Evolutionary conservation across 352 stramenopile species (phyloP).

Genomic region (Pythium aristosporum): DNA sequence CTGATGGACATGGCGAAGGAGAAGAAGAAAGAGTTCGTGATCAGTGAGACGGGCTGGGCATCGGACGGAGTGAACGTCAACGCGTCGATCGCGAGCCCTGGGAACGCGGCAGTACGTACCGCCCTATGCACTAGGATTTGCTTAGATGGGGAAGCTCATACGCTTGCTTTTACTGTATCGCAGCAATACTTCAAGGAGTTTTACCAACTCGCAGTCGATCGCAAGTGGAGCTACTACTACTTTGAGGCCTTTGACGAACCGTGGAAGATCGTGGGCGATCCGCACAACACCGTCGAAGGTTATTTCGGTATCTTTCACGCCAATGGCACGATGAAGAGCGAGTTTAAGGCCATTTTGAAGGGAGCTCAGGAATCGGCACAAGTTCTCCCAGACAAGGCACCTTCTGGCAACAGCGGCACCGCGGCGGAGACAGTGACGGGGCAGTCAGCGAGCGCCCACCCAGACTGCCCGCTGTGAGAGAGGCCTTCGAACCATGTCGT

Average conservation of each 20-base stretch:
- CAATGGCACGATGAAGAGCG: slow-evolving; percentile 46
- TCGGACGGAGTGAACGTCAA: slow-evolving; percentile 36
- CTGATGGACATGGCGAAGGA: slow-evolving; percentile 33
- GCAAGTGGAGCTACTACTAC: slow-evolving; percentile 68
- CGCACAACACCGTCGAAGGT: slow-evolving; percentile 51
- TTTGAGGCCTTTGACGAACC: slow-evolving; percentile 64
- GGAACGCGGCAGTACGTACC: slow-evolving; percentile 38
- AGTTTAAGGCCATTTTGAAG: slow-evolving; percentile 25
- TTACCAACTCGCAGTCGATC: slow-evolving; percentile 33
- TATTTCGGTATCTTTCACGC: slow-evolving; percentile 58
- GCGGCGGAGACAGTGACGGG: background rate
- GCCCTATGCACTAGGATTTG: background rate
- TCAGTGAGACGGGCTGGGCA: slow-evolving; percentile 73
- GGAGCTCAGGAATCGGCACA: background rate
- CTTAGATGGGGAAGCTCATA: background rate
- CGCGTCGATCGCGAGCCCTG: slow-evolving; percentile 37
- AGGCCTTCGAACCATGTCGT: background rate
- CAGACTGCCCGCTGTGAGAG: background rate
- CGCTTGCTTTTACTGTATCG: background rate
- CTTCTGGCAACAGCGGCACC: background rate
- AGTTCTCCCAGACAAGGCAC: background rate
- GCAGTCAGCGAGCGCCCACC: background rate
- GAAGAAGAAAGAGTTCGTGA: slow-evolving; percentile 47
- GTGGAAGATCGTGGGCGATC: slow-evolving; percentile 44
- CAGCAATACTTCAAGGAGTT: slow-evolving; percentile 66